Evolutionary conservation across 495 filamentous ascomycete species (phyloP).

Genomic region (Oidiodendron maius): DNA sequence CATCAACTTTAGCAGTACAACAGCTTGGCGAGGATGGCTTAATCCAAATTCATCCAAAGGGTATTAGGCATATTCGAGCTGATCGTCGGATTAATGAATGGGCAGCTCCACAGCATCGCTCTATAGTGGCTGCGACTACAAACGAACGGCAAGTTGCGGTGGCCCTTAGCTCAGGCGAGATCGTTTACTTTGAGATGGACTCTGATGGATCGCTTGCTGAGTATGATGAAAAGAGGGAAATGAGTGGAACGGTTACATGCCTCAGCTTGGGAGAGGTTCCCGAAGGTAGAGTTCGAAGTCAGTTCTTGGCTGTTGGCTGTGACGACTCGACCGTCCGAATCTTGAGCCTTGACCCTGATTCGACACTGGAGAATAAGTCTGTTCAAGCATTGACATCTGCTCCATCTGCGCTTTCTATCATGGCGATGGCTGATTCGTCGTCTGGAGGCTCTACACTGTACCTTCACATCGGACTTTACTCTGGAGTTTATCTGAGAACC

Average conservation of each 20-base stretch:
- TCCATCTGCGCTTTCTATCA: constrained; percentile 85
- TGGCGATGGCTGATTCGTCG: constrained; percentile 83
- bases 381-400: constrained; percentile 89
- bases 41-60: constrained; percentile 91
- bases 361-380: constrained; percentile 83
- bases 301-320: constrained; percentile 91
- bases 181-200: constrained; percentile 97
- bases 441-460: constrained; percentile 73
- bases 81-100: constrained; percentile 86
- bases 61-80: constrained; percentile 81
- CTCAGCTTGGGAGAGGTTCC: constrained; percentile 92
- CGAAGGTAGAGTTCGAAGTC: constrained; percentile 76
- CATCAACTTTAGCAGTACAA: constrained; percentile 85
- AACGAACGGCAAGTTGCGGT: constrained; percentile 92
- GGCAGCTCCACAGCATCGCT: constrained; percentile 86
- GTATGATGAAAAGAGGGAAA: constrained; percentile 91
- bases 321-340: constrained; percentile 95
- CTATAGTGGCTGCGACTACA: constrained; percentile 91
- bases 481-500: constrained; percentile 90
- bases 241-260: constrained; percentile 93
- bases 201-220: constrained; percentile 84
- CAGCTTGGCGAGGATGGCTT: constrained; percentile 90
- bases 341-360: constrained; percentile 81
- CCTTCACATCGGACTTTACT: constrained; percentile 91
- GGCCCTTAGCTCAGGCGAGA: constrained; percentile 89